Percentiles rank a stretch among this genome's conserved stretches.
These are phyloP conservation scores for Hanseniaspora vineae DNA, from an alignment of 805 yeast species.

Conservation along the genomic window DNA sequence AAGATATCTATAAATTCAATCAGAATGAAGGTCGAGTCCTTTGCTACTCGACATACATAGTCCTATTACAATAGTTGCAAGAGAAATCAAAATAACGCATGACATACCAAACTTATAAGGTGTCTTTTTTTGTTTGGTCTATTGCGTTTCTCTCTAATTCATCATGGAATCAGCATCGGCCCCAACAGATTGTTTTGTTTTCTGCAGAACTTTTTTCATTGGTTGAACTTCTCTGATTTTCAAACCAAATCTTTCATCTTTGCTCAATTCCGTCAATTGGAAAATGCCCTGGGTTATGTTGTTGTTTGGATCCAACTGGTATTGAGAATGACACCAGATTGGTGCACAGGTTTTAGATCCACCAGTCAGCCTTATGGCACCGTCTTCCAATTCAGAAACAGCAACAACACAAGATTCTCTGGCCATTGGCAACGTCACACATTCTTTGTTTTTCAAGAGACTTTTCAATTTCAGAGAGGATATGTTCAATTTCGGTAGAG, in stretches of 20 bases:
- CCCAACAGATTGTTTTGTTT: neutral
- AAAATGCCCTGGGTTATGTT: slow-evolving; percentile 31
- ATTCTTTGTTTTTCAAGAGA: slow-evolving; percentile 36
- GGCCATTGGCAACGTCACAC: slow-evolving; percentile 46
- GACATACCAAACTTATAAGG: too few species aligned
- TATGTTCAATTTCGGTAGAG: slow-evolving; percentile 62
- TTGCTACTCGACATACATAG: too few species aligned
- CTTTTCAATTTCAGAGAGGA: slow-evolving; percentile 57
- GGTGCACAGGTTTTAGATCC: slow-evolving; percentile 58
- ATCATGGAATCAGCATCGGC: neutral
- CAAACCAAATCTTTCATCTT: slow-evolving; percentile 61
- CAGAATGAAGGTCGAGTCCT: too few species aligned
- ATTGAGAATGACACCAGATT: slow-evolving; percentile 78
- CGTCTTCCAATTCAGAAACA: slow-evolving; percentile 20
- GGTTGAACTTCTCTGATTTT: slow-evolving; percentile 52
- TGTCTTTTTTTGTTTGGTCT: neutral
- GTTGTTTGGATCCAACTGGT: slow-evolving; percentile 41
- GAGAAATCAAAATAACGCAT: too few species aligned
- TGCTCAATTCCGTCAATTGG: slow-evolving; percentile 44
- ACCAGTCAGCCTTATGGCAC: slow-evolving; percentile 67
- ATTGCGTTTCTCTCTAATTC: neutral
- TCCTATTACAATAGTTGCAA: too few species aligned
- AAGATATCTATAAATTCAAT: too few species aligned
- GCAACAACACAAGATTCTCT: slow-evolving; percentile 72
- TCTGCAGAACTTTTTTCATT: slow-evolving; percentile 23